Evolutionary conservation across 2,329 filamentous ascomycete species (phyloP), one percentile per base, ranked within the genome.

Genomic region (Calcarisporium arbuscula): DNA sequence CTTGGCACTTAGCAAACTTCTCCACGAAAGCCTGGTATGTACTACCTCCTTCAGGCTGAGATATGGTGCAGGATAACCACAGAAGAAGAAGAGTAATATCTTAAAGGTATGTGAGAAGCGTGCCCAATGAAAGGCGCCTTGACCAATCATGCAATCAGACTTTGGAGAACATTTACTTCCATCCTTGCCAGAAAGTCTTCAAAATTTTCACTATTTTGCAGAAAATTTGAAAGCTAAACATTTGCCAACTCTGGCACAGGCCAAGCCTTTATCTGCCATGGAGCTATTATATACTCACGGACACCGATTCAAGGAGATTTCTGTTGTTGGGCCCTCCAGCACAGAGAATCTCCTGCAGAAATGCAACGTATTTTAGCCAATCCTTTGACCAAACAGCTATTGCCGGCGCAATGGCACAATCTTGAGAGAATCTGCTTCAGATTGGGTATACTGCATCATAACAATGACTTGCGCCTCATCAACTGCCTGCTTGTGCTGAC

Each of bases 51-150:
- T 36, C 3, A 30, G 34, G 34, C 34, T 36, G 34, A 36, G 27
- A 36, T 26, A 25, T 36, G 27, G 27, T 36, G 34, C 34, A 36
- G 34, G 34, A 36, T 12, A 36, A 30, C 19, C 34, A 23, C 19
- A 6, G 28, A 36, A 18, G 26, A 36, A 25, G 34, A 36, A 31
- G 34, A 36, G 14, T 12, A 36, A 36, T 36, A 36, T 36, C 34
- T 36, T 22, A 17, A 36, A 36, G 27, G 34, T 36, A 36, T 31
- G 34, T 36, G 28, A 36, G 14, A 30, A 36, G 25, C 2, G n/a
- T 17, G 18, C 20, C 15, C 19, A 7, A 23, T 30, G 19, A 30
- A 36, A 30, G 34, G 28, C 16, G n/a, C 3, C 23, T 34, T 19
- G 23, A 26, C 32, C 28, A 28, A 34, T 19, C 14, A 28, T n/a